These are phyloP conservation scores for Ceratobasidium sp. DNA, from an alignment of 1,284 basidiomycete genomes.

Conservation along the genomic window DNA sequence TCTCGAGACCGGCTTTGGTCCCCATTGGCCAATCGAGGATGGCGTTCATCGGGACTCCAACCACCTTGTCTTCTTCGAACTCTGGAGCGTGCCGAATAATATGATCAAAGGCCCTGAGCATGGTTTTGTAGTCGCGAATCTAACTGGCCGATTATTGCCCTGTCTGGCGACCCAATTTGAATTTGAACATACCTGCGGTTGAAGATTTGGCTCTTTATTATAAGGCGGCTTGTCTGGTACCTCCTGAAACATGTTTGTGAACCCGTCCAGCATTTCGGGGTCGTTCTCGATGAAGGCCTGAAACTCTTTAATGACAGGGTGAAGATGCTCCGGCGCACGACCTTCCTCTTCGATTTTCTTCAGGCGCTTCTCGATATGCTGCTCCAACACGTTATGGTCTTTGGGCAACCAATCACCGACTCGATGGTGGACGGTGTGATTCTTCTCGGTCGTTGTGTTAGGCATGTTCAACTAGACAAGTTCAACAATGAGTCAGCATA, in stretches of 20 bases:
- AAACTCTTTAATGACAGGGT: conserved; percentile 33
- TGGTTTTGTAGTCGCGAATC: conserved; percentile 59
- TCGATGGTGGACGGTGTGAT: conserved; percentile 13
- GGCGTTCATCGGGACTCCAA: conserved; percentile 60
- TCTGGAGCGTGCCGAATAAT: conserved; percentile 57
- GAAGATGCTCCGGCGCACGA: neutral
- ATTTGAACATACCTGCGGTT: neutral
- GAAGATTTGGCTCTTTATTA: conserved; percentile 17
- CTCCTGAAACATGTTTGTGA: conserved; percentile 31
- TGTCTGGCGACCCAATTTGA: neutral
- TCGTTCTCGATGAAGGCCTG: conserved; percentile 25
- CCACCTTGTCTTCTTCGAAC: conserved; percentile 55
- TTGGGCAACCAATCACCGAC: conserved; percentile 30
- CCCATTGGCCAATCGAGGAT: conserved; percentile 63
- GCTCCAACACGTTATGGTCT: conserved; percentile 14
- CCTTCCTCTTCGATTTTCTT: conserved; percentile 1
- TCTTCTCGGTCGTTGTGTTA: no score
- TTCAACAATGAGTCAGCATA: no score
- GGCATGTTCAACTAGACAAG: no score
- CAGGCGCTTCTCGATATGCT: conserved; percentile 11
- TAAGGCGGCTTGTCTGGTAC: conserved; percentile 29
- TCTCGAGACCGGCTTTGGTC: conserved; percentile 59
- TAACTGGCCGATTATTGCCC: conserved; percentile 41
- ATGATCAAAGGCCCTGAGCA: conserved; percentile 60
- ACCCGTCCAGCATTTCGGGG: conserved; percentile 15